Percentiles rank a stretch among this genome's conserved stretches.
Conservation (phyloP, 2,329 filamentous ascomycete species). For the Shiraia bambusicola region DNA sequence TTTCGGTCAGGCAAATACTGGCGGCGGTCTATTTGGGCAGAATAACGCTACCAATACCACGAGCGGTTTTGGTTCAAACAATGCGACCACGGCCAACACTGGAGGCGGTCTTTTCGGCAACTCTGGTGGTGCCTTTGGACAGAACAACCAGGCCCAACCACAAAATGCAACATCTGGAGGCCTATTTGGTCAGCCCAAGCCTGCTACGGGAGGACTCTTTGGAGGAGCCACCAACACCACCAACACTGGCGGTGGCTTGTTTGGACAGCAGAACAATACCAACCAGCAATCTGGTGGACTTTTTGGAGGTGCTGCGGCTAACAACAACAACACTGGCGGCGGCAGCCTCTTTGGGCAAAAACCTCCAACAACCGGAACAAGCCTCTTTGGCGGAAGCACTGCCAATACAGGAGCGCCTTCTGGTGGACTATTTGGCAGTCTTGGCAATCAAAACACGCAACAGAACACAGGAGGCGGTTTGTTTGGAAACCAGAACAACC, state of each 20-base stretch:
- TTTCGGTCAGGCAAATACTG: constrained; percentile 32
- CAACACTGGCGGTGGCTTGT: constrained; percentile 52
- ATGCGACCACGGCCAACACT: constrained; percentile 26
- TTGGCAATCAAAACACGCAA: constrained; percentile 34
- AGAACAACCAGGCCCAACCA: constrained; percentile 30
- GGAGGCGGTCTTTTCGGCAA: constrained; percentile 34
- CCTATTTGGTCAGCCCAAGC: constrained; percentile 41
- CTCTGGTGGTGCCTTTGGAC: constrained; percentile 33
- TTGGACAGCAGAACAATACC: constrained; percentile 46
- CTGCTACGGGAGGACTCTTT: constrained; percentile 5
- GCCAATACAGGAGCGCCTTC: constrained; percentile 20
- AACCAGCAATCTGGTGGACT: constrained; percentile 39
- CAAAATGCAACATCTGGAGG: constrained; percentile 36
- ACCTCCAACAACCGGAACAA: constrained; percentile 18
- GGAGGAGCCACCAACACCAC: constrained; percentile 35
- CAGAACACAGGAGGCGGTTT: constrained; percentile 35
- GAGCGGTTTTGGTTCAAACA: constrained; percentile 30
- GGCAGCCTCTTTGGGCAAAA: constrained; percentile 47
- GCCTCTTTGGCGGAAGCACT: constrained; percentile 35
- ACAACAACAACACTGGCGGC: constrained; percentile 33
- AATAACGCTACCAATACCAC: constrained; percentile 29
- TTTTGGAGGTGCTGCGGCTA: constrained; percentile 54
- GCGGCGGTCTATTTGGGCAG: constrained; percentile 40
- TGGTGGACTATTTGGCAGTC: constrained; percentile 39
- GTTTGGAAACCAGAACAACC: constrained; percentile 46